These are phyloP conservation scores for Ustilago loliicola DNA, from an alignment of 1,284 basidiomycete genomes.

Conservation along the genomic window DNA sequence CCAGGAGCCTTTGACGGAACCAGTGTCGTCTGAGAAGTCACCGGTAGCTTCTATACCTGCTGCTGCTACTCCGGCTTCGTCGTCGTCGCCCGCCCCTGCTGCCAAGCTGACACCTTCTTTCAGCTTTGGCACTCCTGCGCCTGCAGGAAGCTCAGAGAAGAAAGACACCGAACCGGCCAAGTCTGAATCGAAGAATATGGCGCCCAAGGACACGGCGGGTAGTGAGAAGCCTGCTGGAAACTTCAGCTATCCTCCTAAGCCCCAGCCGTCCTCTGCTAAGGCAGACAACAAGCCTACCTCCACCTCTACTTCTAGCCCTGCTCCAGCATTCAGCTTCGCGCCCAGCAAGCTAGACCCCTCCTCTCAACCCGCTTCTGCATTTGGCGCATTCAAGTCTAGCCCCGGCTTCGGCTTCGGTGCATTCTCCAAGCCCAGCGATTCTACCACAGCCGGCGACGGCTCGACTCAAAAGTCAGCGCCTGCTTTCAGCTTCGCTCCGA, in stretches of 20 bases:
- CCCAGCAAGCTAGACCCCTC: constrained; percentile 33
- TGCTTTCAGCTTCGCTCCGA: constrained; percentile 2
- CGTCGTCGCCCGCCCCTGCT: not conserved
- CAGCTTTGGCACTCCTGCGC: constrained; percentile 9
- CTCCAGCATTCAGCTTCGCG: constrained; percentile 35
- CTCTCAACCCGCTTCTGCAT: constrained; percentile 30
- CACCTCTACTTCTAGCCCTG: constrained; percentile 9
- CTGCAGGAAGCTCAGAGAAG: not conserved
- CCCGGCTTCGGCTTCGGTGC: constrained; percentile 41
- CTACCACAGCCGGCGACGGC: not conserved
- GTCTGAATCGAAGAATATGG: not conserved
- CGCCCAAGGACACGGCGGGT: constrained; percentile 1
- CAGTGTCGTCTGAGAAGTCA: constrained; percentile 3
- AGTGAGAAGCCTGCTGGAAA: constrained; percentile 11
- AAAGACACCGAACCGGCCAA: constrained; percentile 9
- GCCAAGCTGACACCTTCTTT: constrained; percentile 11
- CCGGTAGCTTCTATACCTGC: not conserved
- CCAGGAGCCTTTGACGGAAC: constrained; percentile 25
- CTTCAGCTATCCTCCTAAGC: constrained; percentile 21
- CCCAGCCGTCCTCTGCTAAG: constrained; percentile 4
- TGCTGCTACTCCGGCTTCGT: not conserved
- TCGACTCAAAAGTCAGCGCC: not conserved
- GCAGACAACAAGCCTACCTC: constrained; percentile 28
- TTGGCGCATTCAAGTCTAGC: constrained; percentile 31
- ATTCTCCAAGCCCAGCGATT: constrained; percentile 24